Percentiles rank a stretch among this genome's conserved stretches.
These are phyloP conservation scores for Verticillium nonalfalfae DNA, from an alignment of 2,329 filamentous ascomycete species.

Conservation along the genomic window DNA sequence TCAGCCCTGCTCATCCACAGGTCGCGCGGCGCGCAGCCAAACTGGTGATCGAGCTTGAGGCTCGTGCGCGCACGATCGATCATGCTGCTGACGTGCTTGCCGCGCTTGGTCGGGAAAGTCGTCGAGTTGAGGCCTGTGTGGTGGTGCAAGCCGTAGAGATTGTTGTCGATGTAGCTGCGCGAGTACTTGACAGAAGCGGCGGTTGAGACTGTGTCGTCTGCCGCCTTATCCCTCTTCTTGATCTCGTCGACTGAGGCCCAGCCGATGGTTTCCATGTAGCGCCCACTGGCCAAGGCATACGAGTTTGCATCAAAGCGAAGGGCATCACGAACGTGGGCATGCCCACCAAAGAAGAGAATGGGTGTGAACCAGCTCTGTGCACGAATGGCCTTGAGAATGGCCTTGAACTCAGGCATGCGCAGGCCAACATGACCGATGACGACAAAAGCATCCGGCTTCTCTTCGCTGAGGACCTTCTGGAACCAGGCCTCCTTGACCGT, in stretches of 20 bases:
- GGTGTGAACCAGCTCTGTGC: constrained; percentile 71
- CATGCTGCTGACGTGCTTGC: constrained; percentile 61
- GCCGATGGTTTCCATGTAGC: constrained; percentile 92
- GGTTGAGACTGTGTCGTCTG: constrained; percentile 16
- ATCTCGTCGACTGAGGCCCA: constrained; percentile 80
- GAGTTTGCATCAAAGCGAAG: constrained; percentile 71
- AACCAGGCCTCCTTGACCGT: constrained; percentile 87
- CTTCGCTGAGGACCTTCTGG: constrained; percentile 73
- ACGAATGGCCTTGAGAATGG: constrained; percentile 74
- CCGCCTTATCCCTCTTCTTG: constrained; percentile 24
- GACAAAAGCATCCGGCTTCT: constrained; percentile 81
- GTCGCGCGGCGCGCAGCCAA: constrained; percentile 76
- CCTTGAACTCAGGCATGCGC: constrained; percentile 70
- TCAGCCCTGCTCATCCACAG: constrained; percentile 77
- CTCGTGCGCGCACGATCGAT: constrained; percentile 65
- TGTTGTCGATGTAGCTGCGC: constrained; percentile 89
- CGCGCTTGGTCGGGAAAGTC: constrained; percentile 71
- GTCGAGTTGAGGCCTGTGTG: constrained; percentile 68
- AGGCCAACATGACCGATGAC: constrained; percentile 82
- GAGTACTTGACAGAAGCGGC: constrained; percentile 51
- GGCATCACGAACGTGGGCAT: constrained; percentile 84
- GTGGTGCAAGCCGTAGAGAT: constrained; percentile 75
- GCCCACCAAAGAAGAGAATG: constrained; percentile 88
- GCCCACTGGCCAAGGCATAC: constrained; percentile 76
- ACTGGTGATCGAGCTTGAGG: constrained; percentile 65